Evolutionary conservation across 371 early-diverging fungal genomes (phyloP).

Genomic region (Mortierella sp.): DNA sequence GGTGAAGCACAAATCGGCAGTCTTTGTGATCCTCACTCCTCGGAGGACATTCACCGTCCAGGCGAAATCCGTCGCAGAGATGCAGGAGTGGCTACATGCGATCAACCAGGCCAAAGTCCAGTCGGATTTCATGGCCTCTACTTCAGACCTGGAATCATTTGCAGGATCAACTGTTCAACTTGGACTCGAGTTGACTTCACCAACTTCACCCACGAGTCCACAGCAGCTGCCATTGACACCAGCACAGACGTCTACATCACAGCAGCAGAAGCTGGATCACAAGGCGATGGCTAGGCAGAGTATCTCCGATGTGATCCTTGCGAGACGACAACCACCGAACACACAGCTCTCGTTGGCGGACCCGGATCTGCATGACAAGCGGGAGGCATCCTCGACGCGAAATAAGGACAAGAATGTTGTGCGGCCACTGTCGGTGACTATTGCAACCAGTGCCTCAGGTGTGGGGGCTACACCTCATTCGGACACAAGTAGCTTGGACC

Average conservation of each 20-base stretch:
- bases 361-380: constrained; percentile 29
- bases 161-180: constrained; percentile 36
- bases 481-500: constrained; percentile 18
- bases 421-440: background rate
- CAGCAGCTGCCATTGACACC: background rate
- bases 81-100: constrained; percentile 79
- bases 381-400: constrained; percentile 11
- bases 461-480: background rate
- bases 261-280: background rate
- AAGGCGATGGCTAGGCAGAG: background rate
- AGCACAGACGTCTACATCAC: background rate
- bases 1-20: constrained; percentile 72
- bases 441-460: background rate
- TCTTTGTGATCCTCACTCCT: constrained; percentile 84
- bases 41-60: constrained; percentile 83
- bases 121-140: constrained; percentile 41
- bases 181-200: background rate
- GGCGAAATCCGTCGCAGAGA: constrained; percentile 68
- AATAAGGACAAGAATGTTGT: constrained; percentile 14
- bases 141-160: constrained; percentile 47
- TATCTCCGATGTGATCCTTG: constrained; percentile 15
- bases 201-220: background rate
- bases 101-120: constrained; percentile 69
- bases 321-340: constrained; percentile 14
- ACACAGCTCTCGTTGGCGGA: constrained; percentile 35